Evolutionary conservation across 495 filamentous ascomycete genomes (phyloP), one percentile per base, ranked within the genome.

Genomic region (Trichoderma reesei): DNA sequence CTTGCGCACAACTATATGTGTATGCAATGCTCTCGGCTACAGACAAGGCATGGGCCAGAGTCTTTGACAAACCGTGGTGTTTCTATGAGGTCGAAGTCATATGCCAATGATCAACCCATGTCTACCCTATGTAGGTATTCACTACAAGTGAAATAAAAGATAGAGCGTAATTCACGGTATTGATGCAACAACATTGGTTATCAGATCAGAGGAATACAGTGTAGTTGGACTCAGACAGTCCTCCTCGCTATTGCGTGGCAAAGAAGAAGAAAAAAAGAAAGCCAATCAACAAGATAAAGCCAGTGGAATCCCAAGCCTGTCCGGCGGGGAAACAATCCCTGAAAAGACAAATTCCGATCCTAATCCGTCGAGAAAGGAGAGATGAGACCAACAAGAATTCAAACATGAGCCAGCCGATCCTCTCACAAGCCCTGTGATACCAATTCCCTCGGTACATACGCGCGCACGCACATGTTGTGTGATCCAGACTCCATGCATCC

Each of bases 381-480:
- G 18, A 46, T 2, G 2, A 18, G 3, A n/a, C 56, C 60, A 59
- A 38, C 38, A 38, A 48, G 59, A 31, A 56, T 34, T 18, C 51
- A 56, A 56, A 34, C 20, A 56, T 2, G 31, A 56, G 51, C 51
- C 18, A 56, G 26, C 26, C 51, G 34, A 56, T 20, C 34, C 51
- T 56, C 26, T 56, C 51, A 56, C 51, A 56, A 56, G 11, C 51
- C 51, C 31, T 56, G 16, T 63, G 41, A 46, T 64, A 61, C 51
- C 51, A 34, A 14, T 56, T 34, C 51, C 51, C 51, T 33, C 1
- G 18, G 51, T 56, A 56, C 51, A 31, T 14, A 56, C 31, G 51
- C 51, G 51, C 51, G 51, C 34, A 56, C 20, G 51, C 51, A 26
- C 31, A 8, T 56, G 51, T 34, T 31, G 31, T 9, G 31, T 20